A percentile compares a stretch with the other conserved stretches of the same genome.
Conservation (phyloP, 192 early-diverging fungal species). For the Coemansia guatemalensis region DNA sequence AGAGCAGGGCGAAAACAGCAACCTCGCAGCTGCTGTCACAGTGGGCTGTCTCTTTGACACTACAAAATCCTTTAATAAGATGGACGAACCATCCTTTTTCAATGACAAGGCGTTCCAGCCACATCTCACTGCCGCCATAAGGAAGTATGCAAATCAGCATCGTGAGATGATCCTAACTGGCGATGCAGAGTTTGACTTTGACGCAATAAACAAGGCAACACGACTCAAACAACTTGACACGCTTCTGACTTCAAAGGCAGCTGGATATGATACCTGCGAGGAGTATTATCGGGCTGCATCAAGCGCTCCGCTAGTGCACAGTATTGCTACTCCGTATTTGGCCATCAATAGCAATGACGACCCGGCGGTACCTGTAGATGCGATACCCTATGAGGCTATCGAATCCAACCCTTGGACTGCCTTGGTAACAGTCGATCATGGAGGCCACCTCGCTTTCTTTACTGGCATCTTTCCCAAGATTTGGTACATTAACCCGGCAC, state of each 20-base stretch:
- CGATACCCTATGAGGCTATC: conserved; percentile 10
- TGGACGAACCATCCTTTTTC: conserved; percentile 6
- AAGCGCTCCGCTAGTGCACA: neutral
- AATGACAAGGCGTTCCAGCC: conserved; percentile 12
- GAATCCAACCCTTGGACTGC: conserved; percentile 10
- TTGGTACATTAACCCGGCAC: conserved; percentile 6
- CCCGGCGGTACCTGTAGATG: conserved; percentile 13
- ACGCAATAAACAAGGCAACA: conserved; percentile 3
- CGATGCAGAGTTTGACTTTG: conserved; percentile 1
- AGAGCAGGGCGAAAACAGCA: neutral
- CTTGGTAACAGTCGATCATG: conserved; percentile 3
- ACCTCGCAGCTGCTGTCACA: conserved; percentile 12
- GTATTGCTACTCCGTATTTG: conserved; percentile 7
- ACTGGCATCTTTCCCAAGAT: conserved; percentile 11
- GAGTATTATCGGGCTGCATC: conserved; percentile 11
- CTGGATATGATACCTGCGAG: conserved; percentile 4
- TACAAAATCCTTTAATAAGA: neutral
- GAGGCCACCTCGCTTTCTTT: conserved; percentile 21
- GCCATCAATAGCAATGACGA: conserved; percentile 23
- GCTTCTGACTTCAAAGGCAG: conserved; percentile 2
- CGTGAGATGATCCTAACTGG: conserved; percentile 10
- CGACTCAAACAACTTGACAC: conserved; percentile 3
- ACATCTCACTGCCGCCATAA: neutral
- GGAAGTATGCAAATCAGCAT: conserved; percentile 4
- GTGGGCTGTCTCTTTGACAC: conserved; percentile 15